Conservation (phyloP, 2,329 filamentous ascomycete species). For the Ambrosiella xylebori region DNA sequence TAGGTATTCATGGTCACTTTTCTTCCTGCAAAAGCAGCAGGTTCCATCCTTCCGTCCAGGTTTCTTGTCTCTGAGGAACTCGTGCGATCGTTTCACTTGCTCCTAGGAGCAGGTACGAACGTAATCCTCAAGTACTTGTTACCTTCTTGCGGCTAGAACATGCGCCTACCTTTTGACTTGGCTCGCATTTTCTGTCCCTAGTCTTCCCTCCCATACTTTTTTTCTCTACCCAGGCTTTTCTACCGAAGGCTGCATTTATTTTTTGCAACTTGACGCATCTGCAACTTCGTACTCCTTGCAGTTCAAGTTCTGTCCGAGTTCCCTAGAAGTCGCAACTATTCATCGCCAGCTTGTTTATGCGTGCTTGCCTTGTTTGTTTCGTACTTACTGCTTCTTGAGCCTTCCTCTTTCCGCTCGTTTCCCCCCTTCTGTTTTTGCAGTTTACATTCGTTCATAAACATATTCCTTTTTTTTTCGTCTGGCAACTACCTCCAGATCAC, state of each 20-base stretch:
- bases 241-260: neutral
- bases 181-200: neutral
- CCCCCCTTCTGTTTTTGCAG: neutral
- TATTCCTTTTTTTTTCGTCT: neutral
- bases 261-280: neutral
- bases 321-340: neutral
- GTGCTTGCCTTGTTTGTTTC: constrained; percentile 2
- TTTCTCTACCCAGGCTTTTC: neutral
- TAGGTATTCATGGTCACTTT: neutral
- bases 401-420: constrained; percentile 19
- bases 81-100: neutral
- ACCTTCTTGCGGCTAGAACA: neutral
- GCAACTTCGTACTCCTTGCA: constrained; percentile 2
- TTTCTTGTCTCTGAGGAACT: neutral
- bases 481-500: neutral
- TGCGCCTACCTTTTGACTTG: neutral
- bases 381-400: neutral
- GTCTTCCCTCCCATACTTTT: neutral
- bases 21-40: neutral
- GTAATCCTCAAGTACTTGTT: neutral
- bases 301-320: neutral
- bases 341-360: neutral
- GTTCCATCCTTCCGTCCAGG: neutral
- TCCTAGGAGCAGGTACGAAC: neutral
- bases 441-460: neutral